Base-by-base conservation (phyloP, 2,329 filamentous ascomycete genomes). In the Xylariaceae sp. region DNA sequence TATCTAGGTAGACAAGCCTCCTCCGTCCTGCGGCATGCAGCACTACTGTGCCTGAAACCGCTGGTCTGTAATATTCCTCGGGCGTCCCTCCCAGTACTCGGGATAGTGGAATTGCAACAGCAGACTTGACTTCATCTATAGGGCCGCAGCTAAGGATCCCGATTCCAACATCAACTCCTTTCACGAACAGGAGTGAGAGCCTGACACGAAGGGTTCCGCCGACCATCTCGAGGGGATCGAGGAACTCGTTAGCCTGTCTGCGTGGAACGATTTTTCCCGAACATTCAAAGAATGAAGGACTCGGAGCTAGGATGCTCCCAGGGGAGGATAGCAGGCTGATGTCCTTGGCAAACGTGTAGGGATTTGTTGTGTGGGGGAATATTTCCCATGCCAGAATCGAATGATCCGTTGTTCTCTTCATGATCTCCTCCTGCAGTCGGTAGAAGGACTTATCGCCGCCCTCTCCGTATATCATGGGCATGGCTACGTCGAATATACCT, bases 401-500 rank as follows among this genome's bases (percentile, higher is more conserved):
- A 40, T 40, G 18, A 9, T 40, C 38, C 14, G 16, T 36, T 4
- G 28, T 36, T 12, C 12, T 31, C 33, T 40, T 40, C 14, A 40
- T 40, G 11, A 40, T 40, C 3, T 36, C 11, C n/a, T 36, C 19
- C n/a, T 40, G 33, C 12, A 40, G 32, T 11, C 38, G 37, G 17
- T 31, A 31, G 14, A 40, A 36, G 14, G 38, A 32, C 9, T 32
- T 32, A 5, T 40, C 24, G 19, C 38, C 33, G 13, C 38, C 38
- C 17, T 41, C 38, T 3, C 38, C 34, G 15, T 41, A 41, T 6
- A 41, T 32, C 23, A 41, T 32, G 2, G 34, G 28, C 38, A 41
- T 41, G 2, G 29, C 30, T n/a, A 41, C 34, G 8, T 24, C 34
- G 14, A 41, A 41, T 8, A 41, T 33, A 1, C 39, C 34, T 1